Conservation (phyloP, 164 flowering plant genomes). For the Aristolochia contorta region DNA sequence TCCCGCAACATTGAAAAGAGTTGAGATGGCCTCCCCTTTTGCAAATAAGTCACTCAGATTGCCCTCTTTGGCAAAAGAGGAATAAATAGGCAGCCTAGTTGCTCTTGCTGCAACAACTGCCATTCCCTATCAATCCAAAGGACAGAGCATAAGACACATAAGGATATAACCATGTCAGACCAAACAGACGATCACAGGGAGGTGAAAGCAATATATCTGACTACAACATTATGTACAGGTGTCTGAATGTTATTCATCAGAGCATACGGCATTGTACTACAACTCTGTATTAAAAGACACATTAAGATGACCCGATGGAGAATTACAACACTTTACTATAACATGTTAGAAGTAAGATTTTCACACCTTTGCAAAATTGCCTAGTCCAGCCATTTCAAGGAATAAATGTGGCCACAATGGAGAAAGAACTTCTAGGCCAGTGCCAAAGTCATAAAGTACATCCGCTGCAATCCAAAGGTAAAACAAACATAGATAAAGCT, state of each 20-base stretch:
- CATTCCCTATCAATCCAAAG: slow-evolving; percentile 61
- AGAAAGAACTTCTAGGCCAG: slow-evolving; percentile 93
- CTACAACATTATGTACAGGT: too few relatives aligned
- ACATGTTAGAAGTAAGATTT: too few relatives aligned
- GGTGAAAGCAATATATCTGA: too few relatives aligned
- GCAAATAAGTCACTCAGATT: slow-evolving; percentile 95
- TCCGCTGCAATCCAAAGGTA: slow-evolving; percentile 52
- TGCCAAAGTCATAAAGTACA: slow-evolving; percentile 87
- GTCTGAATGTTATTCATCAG: too few relatives aligned
- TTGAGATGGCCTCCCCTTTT: slow-evolving; percentile 97
- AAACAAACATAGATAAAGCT: too few relatives aligned
- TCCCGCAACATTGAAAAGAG: slow-evolving; percentile 82
- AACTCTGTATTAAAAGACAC: neutral
- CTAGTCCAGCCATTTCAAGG: slow-evolving; percentile 96
- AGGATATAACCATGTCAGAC: too few relatives aligned
- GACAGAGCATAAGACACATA: neutral
- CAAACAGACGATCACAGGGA: too few relatives aligned
- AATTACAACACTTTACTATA: too few relatives aligned
- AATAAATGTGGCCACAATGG: slow-evolving; percentile 92
- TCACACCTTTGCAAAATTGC: slow-evolving; percentile 87
- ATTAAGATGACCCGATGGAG: too few relatives aligned
- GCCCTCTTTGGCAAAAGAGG: slow-evolving; percentile 98
- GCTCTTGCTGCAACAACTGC: slow-evolving; percentile 99
- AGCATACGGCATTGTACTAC: too few relatives aligned
- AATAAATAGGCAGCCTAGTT: slow-evolving; percentile 87